phyloP scores from a whole-genome alignment of 2,329 filamentous ascomycete species.

The Pseudonectria foliicola region DNA sequence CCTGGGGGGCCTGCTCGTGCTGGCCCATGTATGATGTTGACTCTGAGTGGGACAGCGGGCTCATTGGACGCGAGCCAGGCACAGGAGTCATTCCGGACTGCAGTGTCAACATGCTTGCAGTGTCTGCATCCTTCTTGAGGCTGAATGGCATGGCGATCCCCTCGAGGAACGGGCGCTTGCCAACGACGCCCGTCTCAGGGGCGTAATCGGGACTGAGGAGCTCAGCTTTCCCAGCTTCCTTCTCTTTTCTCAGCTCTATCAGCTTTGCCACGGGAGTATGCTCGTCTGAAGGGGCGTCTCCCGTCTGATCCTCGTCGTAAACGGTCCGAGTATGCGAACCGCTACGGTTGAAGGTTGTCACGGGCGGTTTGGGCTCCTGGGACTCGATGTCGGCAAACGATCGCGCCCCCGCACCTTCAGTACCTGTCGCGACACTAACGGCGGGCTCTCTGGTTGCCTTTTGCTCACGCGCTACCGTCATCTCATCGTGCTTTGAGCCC shows the following conservation, averaged over 20 bases:
- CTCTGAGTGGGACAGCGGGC: slow-evolving; percentile 7
- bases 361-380: slow-evolving; percentile 25
- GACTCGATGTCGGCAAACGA: slow-evolving; percentile 33
- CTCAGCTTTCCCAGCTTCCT: slow-evolving; percentile 32
- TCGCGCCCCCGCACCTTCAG: slow-evolving; percentile 37
- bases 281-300: slow-evolving; percentile 24
- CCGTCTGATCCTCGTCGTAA: slow-evolving; percentile 44
- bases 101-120: slow-evolving; percentile 65
- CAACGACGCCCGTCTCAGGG: slow-evolving; percentile 44
- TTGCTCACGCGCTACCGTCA: slow-evolving; percentile 55
- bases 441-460: slow-evolving; percentile 36
- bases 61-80: slow-evolving; percentile 28
- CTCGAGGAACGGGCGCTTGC: slow-evolving; percentile 59
- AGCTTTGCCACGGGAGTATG: slow-evolving; percentile 38
- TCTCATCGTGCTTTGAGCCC: slow-evolving; percentile 83
- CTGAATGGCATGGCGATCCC: slow-evolving; percentile 70
- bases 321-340: slow-evolving; percentile 41
- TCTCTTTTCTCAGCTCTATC: slow-evolving; percentile 34
- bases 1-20: slow-evolving; percentile 5
- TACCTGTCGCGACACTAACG: slow-evolving; percentile 26
- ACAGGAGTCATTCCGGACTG: slow-evolving; percentile 32
- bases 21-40: not conserved
- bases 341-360: slow-evolving; percentile 25
- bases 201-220: slow-evolving; percentile 36
- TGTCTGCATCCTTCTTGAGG: slow-evolving; percentile 54